Evolutionary conservation across 768 basidiomycete genomes (phyloP), one percentile per base, ranked within the genome.

Genomic region (Suillus variegatus): DNA sequence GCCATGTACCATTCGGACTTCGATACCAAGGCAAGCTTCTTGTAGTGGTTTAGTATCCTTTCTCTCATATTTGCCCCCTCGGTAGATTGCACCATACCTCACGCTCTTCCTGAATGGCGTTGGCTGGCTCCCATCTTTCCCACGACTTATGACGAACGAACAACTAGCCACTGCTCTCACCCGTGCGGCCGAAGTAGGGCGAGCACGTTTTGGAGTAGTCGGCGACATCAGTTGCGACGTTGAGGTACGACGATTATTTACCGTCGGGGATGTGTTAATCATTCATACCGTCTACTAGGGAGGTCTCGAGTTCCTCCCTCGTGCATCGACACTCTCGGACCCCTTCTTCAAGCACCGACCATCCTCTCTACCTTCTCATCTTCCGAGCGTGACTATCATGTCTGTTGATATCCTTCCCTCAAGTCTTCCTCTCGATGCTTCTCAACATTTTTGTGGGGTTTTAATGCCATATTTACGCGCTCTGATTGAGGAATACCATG

Each of bases 211-310:
- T 70, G 82, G 83, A 10, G 90, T 86, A 62, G 84, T 97, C 28
- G 93, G 92, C 2, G 95, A 97, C 72, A 91, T 97, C 44, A 94
- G 88, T 67, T 97, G 95, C 72, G 95, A 97, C 72, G 81, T 94
- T n/a, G 84, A 86, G 73, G 92, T 89, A 62, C 22, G 81, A 67
- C 67, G 61, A n/a, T 51, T 38, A 12, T 58, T 12, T 47, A 36
- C 38, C n/a, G 36, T 14, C 36, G 12, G 2, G 7, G 12, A 6
- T 61, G 14, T 40, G 18, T 62, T 14, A 44, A 12, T 43, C 20
- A 28, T 60, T 64, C 22, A n/a, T 36, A 32, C 63, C 43, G 28
- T 58, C 13, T 44, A 56, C 5, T 62, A 92, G 88, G 95, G 95
- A 44, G 93, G 92, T 18, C 84, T 97, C 32, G 88, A 96, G 76